Conservation (phyloP, 306 rosid species). For the Medicago arabica region DNA sequence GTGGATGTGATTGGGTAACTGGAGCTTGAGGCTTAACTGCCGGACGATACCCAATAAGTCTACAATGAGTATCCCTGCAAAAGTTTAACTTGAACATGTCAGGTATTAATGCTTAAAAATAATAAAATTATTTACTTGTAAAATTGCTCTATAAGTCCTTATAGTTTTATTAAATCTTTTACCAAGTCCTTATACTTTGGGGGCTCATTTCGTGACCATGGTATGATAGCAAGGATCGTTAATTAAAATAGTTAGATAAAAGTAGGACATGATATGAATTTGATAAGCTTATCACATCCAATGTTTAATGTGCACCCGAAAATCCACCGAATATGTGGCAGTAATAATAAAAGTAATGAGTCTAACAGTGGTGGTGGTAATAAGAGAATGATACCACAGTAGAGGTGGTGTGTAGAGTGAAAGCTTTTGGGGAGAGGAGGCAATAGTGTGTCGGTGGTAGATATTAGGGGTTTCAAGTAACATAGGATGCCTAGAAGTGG, state of each 20-base stretch:
- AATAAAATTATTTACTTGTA: not conserved
- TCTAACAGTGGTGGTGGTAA: not conserved
- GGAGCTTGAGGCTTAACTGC: slow-evolving; percentile 42
- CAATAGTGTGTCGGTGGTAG: not conserved
- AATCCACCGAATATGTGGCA: slow-evolving; percentile 1
- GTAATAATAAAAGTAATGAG: not conserved
- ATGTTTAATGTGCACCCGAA: not conserved
- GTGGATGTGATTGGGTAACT: not conserved
- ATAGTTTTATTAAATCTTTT: not conserved
- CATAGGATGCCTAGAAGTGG: not conserved
- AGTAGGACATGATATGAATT: not conserved
- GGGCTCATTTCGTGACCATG: not conserved
- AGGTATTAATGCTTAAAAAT: slow-evolving; percentile 29
- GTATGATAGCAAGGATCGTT: not conserved
- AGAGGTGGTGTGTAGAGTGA: not conserved
- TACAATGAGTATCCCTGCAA: slow-evolving; percentile 80
- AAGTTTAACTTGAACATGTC: slow-evolving; percentile 42
- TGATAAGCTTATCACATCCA: not conserved
- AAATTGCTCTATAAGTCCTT: not conserved
- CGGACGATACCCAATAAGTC: slow-evolving; percentile 67
- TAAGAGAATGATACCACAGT: not conserved
- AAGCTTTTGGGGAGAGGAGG: not conserved
- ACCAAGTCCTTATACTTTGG: not conserved
- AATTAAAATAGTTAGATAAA: not conserved
- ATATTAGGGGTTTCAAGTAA: not conserved